Evolutionary conservation across 2,329 filamentous ascomycete species (phyloP).

Genomic region (Taxawa tesnikishii): DNA sequence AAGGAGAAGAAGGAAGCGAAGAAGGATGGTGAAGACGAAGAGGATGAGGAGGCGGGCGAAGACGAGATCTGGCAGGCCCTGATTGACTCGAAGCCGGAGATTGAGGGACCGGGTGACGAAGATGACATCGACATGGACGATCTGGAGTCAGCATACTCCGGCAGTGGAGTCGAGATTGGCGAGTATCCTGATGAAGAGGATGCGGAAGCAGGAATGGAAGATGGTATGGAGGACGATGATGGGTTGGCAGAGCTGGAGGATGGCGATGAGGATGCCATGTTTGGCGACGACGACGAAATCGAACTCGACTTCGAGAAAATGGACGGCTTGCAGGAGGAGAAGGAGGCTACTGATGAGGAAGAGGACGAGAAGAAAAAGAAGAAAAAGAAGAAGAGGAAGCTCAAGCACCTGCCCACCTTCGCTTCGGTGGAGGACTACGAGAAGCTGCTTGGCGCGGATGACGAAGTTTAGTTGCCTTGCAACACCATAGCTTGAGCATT

Average conservation of each 20-base stretch:
- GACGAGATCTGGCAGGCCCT: constrained; percentile 89
- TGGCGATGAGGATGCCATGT: constrained; percentile 27
- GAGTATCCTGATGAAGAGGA: constrained; percentile 49
- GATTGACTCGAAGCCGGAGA: constrained; percentile 65
- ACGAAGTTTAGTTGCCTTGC: no score
- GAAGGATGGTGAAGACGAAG: constrained; percentile 28
- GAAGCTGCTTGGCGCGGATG: constrained; percentile 31
- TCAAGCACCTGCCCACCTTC: constrained; percentile 85
- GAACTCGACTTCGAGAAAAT: constrained; percentile 43
- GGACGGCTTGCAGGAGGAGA: constrained; percentile 34
- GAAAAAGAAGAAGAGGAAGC: constrained; percentile 62
- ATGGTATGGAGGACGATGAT: constrained; percentile 42
- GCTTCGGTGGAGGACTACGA: constrained; percentile 92
- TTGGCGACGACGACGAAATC: constrained; percentile 38
- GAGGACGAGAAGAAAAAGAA: constrained; percentile 26
- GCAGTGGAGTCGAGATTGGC: constrained; percentile 37
- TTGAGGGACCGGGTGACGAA: constrained; percentile 53
- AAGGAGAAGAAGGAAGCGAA: constrained; percentile 36
- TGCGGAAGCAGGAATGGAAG: constrained; percentile 27
- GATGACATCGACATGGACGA: constrained; percentile 43
- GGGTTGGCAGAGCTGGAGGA: constrained; percentile 34
- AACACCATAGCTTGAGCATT: no score
- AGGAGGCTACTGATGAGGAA: constrained; percentile 30
- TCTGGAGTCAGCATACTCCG: constrained; percentile 23
- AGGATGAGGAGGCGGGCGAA: constrained; percentile 28